These are phyloP conservation scores for Saposhnikovia divaricata DNA, from an alignment of 129 eudicot genomes.

Conservation along the genomic window DNA sequence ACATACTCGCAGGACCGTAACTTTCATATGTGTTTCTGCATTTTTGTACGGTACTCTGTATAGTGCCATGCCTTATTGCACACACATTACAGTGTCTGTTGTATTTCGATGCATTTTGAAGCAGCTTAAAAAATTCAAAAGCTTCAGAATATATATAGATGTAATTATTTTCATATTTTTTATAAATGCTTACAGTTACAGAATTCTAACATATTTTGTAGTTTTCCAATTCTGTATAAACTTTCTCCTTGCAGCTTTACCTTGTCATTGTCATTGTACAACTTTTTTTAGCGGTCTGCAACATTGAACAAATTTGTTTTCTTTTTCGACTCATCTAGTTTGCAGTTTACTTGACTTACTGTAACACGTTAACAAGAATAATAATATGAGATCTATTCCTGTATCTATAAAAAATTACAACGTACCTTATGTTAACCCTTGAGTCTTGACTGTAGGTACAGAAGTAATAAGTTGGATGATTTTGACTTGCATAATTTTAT, in stretches of 20 bases:
- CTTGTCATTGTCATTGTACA: background rate
- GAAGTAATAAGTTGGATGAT: background rate
- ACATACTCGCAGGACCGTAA: background rate
- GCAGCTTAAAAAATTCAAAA: background rate
- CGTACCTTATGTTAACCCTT: background rate
- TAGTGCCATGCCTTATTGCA: background rate
- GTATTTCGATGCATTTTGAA: background rate
- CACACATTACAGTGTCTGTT: background rate
- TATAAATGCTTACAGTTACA: background rate
- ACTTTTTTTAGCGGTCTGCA: background rate
- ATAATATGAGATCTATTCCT: background rate
- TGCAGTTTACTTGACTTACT: background rate
- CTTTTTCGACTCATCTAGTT: background rate
- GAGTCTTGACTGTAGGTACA: background rate
- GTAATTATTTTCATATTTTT: background rate
- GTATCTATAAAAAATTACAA: background rate
- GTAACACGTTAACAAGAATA: background rate
- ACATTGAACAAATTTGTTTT: background rate
- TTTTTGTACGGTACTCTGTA: background rate
- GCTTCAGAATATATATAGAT: background rate
- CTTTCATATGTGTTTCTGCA: background rate
- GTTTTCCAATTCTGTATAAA: background rate
- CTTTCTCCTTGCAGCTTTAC: background rate
- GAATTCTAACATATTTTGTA: background rate
- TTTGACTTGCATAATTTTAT: constrained; percentile 2